Evolutionary conservation across 1,139 yeast genomes (phyloP).

Genomic region (Protomyces gravidus): DNA sequence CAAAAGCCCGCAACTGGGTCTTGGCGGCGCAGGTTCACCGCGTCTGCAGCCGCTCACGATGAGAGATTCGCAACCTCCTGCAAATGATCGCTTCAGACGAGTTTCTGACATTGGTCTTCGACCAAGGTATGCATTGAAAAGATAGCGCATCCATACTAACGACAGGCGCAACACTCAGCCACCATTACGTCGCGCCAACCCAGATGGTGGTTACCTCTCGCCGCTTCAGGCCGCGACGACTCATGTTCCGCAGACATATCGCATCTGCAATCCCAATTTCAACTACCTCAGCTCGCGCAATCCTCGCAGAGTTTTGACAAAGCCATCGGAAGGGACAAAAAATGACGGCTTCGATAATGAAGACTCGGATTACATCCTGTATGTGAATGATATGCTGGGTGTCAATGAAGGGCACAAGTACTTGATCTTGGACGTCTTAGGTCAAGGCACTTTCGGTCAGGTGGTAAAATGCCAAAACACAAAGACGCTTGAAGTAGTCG

Average conservation of each 20-base stretch:
- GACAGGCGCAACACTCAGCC: constrained; percentile 24
- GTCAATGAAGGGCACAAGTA: constrained; percentile 69
- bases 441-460: constrained; percentile 98
- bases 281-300: constrained; percentile 79
- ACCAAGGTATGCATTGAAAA: neutral
- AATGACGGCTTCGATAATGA: constrained; percentile 86
- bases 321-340: constrained; percentile 77
- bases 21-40: constrained; percentile 13
- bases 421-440: constrained; percentile 81
- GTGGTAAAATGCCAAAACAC: constrained; percentile 95
- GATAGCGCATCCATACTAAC: neutral
- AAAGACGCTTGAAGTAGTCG: constrained; percentile 80
- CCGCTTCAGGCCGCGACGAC: constrained; percentile 80
- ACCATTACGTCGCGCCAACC: constrained; percentile 35
- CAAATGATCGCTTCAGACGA: constrained; percentile 11
- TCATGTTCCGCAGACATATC: constrained; percentile 71
- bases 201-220: constrained; percentile 36
- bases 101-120: constrained; percentile 17
- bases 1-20: neutral
- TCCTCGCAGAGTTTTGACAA: constrained; percentile 86
- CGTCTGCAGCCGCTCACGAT: constrained; percentile 24
- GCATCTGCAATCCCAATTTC: constrained; percentile 82
- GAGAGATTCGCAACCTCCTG: constrained; percentile 14
- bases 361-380: constrained; percentile 83
- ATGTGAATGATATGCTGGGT: constrained; percentile 91